These are phyloP conservation scores for Fraxinus pennsylvanica DNA, from an alignment of 257 asterid genomes.

Conservation along the genomic window DNA sequence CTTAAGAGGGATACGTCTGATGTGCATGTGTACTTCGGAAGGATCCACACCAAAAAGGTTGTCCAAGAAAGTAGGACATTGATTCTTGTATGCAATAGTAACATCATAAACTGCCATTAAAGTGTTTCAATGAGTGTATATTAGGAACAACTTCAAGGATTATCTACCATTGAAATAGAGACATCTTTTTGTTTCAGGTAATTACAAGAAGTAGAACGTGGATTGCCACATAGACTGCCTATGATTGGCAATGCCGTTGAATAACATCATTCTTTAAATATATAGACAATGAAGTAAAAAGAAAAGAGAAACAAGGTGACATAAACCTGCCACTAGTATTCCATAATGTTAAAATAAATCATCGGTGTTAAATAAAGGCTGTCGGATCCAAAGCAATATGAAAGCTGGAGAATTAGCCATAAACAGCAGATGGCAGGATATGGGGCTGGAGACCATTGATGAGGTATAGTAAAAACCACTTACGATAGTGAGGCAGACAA, in stretches of 20 bases:
- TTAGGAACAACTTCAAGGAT: constrained; percentile 7
- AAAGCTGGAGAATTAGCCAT: no score
- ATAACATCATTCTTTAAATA: no score
- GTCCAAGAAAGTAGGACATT: constrained; percentile 88
- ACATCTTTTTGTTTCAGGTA: neutral
- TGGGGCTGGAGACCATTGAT: neutral
- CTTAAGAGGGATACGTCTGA: constrained; percentile 50
- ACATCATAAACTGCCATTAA: constrained; percentile 75
- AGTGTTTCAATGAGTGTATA: constrained; percentile 10
- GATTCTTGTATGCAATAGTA: constrained; percentile 80
- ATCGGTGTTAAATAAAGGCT: neutral
- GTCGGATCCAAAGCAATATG: no score
- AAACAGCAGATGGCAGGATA: neutral
- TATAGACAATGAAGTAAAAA: neutral
- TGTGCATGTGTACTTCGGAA: constrained; percentile 84
- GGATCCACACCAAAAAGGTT: constrained; percentile 92
- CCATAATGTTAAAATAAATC: neutral
- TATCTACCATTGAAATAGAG: neutral
- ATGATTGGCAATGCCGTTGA: no score
- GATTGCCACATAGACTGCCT: no score
- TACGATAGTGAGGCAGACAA: neutral
- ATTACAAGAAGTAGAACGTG: neutral
- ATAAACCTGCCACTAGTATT: neutral
- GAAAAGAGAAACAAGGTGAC: neutral
- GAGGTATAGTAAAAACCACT: neutral